Percentiles rank a stretch among this genome's conserved stretches.
These are phyloP conservation scores for Wallacemonas sp. DNA, from an alignment of 208 protist genomes.

Conservation along the genomic window DNA sequence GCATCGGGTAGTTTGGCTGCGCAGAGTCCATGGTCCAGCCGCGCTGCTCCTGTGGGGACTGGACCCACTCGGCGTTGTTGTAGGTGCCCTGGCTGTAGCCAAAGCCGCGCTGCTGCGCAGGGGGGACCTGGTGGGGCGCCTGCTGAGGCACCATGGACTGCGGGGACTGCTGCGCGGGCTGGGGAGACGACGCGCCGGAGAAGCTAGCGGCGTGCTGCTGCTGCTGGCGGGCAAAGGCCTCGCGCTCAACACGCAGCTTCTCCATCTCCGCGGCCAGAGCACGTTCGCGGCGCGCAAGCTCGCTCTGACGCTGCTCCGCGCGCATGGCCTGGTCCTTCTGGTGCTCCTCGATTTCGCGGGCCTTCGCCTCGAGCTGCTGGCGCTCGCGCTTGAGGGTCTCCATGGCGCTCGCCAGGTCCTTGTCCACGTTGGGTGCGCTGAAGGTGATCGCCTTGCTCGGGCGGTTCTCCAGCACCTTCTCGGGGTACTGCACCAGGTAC, in stretches of 20 bases:
- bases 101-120: neutral
- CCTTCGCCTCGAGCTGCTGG: constrained; percentile 37
- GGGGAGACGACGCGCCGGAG: neutral
- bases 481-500: constrained; percentile 71
- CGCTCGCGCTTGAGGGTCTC: constrained; percentile 43
- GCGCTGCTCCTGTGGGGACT: constrained; percentile 21
- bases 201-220: constrained; percentile 15
- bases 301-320: constrained; percentile 35
- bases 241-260: constrained; percentile 33
- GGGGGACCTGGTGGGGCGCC: constrained; percentile 1
- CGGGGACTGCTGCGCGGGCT: constrained; percentile 1
- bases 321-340: constrained; percentile 48
- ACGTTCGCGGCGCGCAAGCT: constrained; percentile 30
- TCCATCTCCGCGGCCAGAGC: constrained; percentile 26
- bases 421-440: constrained; percentile 42
- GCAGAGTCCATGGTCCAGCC: neutral
- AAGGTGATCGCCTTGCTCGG: constrained; percentile 42
- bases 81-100: neutral
- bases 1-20: neutral
- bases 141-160: constrained; percentile 7
- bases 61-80: neutral
- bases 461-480: constrained; percentile 50
- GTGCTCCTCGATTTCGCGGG: constrained; percentile 39
- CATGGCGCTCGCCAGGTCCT: constrained; percentile 37
- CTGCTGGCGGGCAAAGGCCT: constrained; percentile 29